Base-by-base conservation (phyloP, 371 early-diverging fungal genomes). In the Syncephalis plumigaleata region DNA sequence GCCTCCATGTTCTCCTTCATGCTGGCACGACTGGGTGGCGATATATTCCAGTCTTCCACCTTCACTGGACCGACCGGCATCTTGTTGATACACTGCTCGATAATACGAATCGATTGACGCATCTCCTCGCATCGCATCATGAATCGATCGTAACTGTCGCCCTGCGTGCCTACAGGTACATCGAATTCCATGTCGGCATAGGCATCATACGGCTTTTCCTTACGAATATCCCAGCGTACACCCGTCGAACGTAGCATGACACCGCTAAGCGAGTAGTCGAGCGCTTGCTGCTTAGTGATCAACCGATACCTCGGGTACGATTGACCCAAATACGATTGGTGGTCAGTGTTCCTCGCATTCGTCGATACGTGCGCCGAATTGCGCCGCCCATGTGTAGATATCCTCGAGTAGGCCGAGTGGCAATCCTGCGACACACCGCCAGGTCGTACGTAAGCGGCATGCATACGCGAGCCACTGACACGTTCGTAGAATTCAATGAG, bases 1-100 rank as follows among this genome's bases (percentile, higher is more conserved):
- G 91, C 91, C 63, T 94, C 95, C 97, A 97, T 97, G 66, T 79
- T 78, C 65, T 91, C 85, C 79, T 97, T 97, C 97, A 97, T 97
- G 59, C 73, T 69, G 36, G 81, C 79, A 53, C 97, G 81, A 26
- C 85, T 81, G 42, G 97, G 97, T 46, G 97, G 93, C n/a, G 84
- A 70, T 51, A 94, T 84, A 79, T 97, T 97, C 81, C 80, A 74
- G 64, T 97, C 95, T 48, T 97, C 95, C n/a, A 93, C 84, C 68
- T 84, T 86, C 58, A 90, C 73, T 27, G 84, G 81, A 25, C 97
- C 97, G 38, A 80, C 73, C 36, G 97, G 97, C 81, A 97, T 94
- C 58, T 91, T 67, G 59, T 91, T 84, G 55, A 91, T 58, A 66
- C 93, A 93, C 67, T 97, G 97, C 49, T 69, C 64, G 56, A 97